Evolutionary conservation across 805 yeast species (phyloP), one percentile per base, ranked within the genome.

Genomic region (Ogataea minuta): DNA sequence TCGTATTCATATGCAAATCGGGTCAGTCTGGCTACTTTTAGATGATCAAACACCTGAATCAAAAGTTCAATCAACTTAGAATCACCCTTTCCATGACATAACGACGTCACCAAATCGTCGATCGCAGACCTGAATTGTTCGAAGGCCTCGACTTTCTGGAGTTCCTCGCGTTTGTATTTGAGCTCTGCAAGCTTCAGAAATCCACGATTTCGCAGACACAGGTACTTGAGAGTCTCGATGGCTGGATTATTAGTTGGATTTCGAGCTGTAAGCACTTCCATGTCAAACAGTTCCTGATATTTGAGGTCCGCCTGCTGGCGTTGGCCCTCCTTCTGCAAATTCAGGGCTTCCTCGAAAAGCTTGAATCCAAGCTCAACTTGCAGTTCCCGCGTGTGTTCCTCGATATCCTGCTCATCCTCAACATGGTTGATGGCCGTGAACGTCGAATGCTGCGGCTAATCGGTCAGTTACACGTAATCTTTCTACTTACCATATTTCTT

Each of bases 381-480:
- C 16, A 91, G 67, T 57, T 93, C 99, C 33, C 96, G 69, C 1
- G 97, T 84, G 54, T 89, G 95, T 48, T 88, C 91, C 48, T 90
- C 96, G 23, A 82, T 84, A 47, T 86, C 91, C 24, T 76, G 67
- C 35, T 84, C 86, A 54, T 85, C 95, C 41, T 84, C 91, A 28
- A 75, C 75, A 31, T 82, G 64, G 54, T 91, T 91, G 30, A 90
- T 70, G 2, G 98, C 95, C 23, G 81, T 72, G 59, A 91, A 90
- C 2, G 80, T 67, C 15, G 90, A 81, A 82, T 69, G 43, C 29
- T 45, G 37, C 4, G 37, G 39, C 28, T 32, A 13, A 20, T 4
- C 16, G 10, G 28, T 31, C 25, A 26, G 26, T 6, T 13, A 13
- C 4, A 9, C 11, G 21, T 15, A 10, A 33, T 25, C 30, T 33